phyloP scores from a whole-genome alignment of 1,284 basidiomycete genomes.

The Cutaneotrichosporon mucoides region DNA sequence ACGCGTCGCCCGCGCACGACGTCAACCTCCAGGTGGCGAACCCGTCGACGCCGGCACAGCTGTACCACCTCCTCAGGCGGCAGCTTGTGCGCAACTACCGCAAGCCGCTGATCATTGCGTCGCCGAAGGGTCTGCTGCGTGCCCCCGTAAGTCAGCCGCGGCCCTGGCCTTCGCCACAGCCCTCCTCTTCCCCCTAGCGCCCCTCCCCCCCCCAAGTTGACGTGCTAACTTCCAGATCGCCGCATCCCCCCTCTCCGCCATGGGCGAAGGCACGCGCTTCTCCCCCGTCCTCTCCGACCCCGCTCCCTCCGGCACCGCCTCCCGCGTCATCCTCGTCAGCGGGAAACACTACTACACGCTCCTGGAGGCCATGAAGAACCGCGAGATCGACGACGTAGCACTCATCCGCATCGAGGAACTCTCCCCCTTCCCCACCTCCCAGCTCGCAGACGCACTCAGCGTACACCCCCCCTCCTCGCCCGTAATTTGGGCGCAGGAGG shows the following conservation, averaged over 20 bases:
- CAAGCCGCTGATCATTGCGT: constrained; percentile 76
- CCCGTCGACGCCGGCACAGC: constrained; percentile 81
- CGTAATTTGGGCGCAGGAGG: constrained; percentile 72
- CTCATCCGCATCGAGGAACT: constrained; percentile 78
- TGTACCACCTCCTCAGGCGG: constrained; percentile 79
- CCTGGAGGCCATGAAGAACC: constrained; percentile 60
- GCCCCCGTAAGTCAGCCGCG: constrained; percentile 58
- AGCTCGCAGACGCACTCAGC: constrained; percentile 54
- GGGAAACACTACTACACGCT: constrained; percentile 88
- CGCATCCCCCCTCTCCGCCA: constrained; percentile 62
- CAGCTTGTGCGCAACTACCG: constrained; percentile 79
- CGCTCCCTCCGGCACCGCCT: constrained; percentile 12
- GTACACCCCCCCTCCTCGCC: constrained; percentile 53
- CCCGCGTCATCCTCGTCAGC: constrained; percentile 52
- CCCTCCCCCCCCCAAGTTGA: too few relatives aligned
- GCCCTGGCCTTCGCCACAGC: too few relatives aligned
- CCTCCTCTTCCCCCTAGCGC: too few relatives aligned
- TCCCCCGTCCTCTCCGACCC: constrained; percentile 64
- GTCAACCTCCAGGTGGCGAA: constrained; percentile 77
- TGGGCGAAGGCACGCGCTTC: constrained; percentile 64
- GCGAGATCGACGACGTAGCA: constrained; percentile 53
- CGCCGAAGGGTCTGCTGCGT: constrained; percentile 74
- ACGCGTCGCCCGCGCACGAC: constrained; percentile 47
- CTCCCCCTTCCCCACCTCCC: constrained; percentile 72
- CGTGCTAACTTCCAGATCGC: constrained; percentile 57